Evolutionary conservation across 768 basidiomycete species (phyloP), one percentile per base, ranked within the genome.

Genomic region (Lentinula edodes): DNA sequence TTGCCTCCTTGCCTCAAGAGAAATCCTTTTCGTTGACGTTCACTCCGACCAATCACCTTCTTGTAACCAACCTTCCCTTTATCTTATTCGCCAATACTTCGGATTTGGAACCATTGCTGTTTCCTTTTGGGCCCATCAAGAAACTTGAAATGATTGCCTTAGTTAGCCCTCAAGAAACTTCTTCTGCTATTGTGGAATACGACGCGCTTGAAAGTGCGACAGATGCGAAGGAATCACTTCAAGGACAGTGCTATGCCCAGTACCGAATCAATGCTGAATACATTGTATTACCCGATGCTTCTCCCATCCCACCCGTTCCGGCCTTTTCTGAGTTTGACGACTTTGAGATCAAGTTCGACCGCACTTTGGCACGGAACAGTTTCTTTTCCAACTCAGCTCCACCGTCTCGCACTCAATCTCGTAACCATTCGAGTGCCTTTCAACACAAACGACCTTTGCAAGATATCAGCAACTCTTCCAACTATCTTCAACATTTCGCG

Each of bases 31-130:
- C 71, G 34, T 63, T 72, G 32, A 76, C 73, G 60, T 65, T 70
- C 52, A 54, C 71, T 10, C 80, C 86, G 34, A 83, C 85, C 23
- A 69, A 76, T 15, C 80, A 78, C 45, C 66, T 91, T 59, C 75
- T 89, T 41, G 84, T 91, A 53, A 80, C 78, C 62, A 87, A 89
- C 62, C 72, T 92, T 65, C 85, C 90, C 46, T 76, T 80, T 34
- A 66, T 89, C 46, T 72, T 91, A 45, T 91, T 91, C 70, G 83
- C 87, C 60, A 82, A 87, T 68, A 72, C 76, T 51, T 78, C 81
- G 56, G 90, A 91, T 67, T 72, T 91, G 64, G 80, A 88, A 55
- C 89, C 89, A n/a, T 76, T 91, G 42, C 80, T 91, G 62, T 83
- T 78, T 70, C 90, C 90, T 23, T 91, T 86, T 67, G 90, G 90